A percentile compares a stretch with the other conserved stretches of the same genome.
Evolutionary conservation across 2,329 filamentous ascomycete genomes (phyloP).

Genomic region (Endoconidiophora polonica): DNA sequence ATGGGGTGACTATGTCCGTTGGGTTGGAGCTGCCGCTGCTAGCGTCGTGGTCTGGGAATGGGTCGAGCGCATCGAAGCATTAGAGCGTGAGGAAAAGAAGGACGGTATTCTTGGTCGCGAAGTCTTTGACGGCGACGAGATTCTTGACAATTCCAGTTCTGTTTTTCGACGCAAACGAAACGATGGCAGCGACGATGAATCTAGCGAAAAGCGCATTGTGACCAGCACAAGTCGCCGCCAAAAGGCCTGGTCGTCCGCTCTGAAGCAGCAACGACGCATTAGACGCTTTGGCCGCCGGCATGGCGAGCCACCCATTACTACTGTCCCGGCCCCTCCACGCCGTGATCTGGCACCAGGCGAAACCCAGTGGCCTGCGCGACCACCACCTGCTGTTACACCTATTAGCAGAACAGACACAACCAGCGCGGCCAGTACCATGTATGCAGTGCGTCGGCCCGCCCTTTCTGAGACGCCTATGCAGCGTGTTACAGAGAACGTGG

Average conservation of each 20-base stretch:
- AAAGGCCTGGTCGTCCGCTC: slow-evolving; percentile 1
- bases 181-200: slow-evolving; percentile 5
- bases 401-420: slow-evolving; percentile 45
- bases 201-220: slow-evolving; percentile 7
- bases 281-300: background rate
- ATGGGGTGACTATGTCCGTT: slow-evolving; percentile 90
- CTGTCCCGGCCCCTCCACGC: slow-evolving; percentile 16
- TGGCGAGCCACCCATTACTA: slow-evolving; percentile 16
- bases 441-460: slow-evolving; percentile 44
- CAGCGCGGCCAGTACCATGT: slow-evolving; percentile 47
- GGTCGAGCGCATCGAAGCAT: slow-evolving; percentile 84
- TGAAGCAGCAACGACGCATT: slow-evolving; percentile 3
- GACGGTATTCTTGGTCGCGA: slow-evolving; percentile 82
- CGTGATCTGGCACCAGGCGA: slow-evolving; percentile 27
- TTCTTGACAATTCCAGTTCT: slow-evolving; percentile 49
- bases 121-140: slow-evolving; percentile 86
- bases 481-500: slow-evolving; percentile 7
- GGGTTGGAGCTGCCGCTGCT: slow-evolving; percentile 87
- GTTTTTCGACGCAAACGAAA: slow-evolving; percentile 20
- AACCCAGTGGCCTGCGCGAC: slow-evolving; percentile 38
- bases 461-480: slow-evolving; percentile 29
- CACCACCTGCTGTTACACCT: slow-evolving; percentile 36
- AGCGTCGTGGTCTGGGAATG: slow-evolving; percentile 98
- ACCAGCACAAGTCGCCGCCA: background rate
- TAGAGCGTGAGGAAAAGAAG: slow-evolving; percentile 86